phyloP scores from a whole-genome alignment of 345 rosid genomes.

The Citrus sp. region DNA sequence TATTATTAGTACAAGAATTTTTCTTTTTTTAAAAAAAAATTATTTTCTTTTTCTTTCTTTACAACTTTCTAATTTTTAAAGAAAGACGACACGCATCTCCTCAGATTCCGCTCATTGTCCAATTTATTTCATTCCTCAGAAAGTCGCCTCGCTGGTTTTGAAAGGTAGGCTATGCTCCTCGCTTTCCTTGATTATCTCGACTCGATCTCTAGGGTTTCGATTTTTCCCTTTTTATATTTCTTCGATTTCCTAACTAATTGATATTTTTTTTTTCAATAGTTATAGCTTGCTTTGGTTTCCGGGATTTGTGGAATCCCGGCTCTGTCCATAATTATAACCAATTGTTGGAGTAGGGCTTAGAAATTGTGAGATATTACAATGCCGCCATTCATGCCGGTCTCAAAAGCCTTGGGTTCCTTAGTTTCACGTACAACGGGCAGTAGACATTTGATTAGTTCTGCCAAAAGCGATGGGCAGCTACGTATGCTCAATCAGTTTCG shows the following conservation, averaged over 20 bases:
- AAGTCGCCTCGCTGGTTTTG: neutral
- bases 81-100: neutral
- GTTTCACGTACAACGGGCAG: conserved; percentile 34
- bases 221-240: neutral
- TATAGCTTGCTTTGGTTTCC: neutral
- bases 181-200: neutral
- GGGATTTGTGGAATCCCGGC: neutral
- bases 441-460: conserved; percentile 24
- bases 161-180: neutral
- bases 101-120: neutral
- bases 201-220: neutral
- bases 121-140: neutral
- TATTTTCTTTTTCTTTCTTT: no score
- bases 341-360: neutral
- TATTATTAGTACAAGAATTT: neutral
- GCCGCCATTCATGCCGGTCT: conserved; percentile 55
- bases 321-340: neutral
- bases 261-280: neutral
- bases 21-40: no score
- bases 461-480: conserved; percentile 15
- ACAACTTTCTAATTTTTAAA: neutral
- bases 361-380: conserved; percentile 29
- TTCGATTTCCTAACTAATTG: neutral
- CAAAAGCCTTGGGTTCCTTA: conserved; percentile 42
- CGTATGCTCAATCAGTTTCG: conserved; percentile 34